These are phyloP conservation scores for Naganishia sp. DNA, from an alignment of 1,284 basidiomycete species.

Conservation along the genomic window DNA sequence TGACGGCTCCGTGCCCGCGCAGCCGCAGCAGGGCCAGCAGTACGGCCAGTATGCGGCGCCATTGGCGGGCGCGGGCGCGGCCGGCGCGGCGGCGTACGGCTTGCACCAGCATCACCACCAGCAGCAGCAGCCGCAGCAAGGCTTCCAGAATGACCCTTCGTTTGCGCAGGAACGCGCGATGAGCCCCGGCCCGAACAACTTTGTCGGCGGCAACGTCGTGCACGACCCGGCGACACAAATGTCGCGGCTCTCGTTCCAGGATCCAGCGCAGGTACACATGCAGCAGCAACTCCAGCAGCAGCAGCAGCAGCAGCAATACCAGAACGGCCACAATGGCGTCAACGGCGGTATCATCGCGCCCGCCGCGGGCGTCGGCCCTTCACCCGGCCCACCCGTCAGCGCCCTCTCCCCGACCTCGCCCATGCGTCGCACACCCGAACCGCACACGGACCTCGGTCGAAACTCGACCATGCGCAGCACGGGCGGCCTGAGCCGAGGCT, in stretches of 20 bases:
- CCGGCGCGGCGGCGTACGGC: slow-evolving; percentile 35
- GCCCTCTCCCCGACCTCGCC: slow-evolving; percentile 22
- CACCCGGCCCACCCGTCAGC: slow-evolving; percentile 31
- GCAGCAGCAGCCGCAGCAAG: slow-evolving; percentile 37
- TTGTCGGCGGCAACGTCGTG: not conserved
- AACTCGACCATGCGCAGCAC: slow-evolving; percentile 30
- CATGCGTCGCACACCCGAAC: slow-evolving; percentile 11
- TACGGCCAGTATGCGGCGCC: slow-evolving; percentile 28
- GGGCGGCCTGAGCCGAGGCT: slow-evolving; percentile 26
- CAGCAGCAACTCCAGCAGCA: slow-evolving; percentile 20
- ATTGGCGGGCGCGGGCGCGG: slow-evolving; percentile 28
- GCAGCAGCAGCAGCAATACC: slow-evolving; percentile 14
- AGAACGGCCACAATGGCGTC: not conserved
- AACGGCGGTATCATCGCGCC: slow-evolving; percentile 1
- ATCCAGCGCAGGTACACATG: slow-evolving; percentile 16
- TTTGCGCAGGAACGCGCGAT: slow-evolving; percentile 32
- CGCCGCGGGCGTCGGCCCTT: slow-evolving; percentile 25
- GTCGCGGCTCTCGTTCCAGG: slow-evolving; percentile 24
- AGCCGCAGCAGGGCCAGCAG: slow-evolving; percentile 27
- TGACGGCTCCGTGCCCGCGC: slow-evolving; percentile 28
- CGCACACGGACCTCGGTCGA: slow-evolving; percentile 14
- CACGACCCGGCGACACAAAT: slow-evolving; percentile 9
- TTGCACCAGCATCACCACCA: slow-evolving; percentile 42
- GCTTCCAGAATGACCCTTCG: slow-evolving; percentile 32
- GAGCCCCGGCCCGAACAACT: slow-evolving; percentile 35